Base-by-base conservation (phyloP, 1,284 basidiomycete genomes). In the Cerioporus squamosus region DNA sequence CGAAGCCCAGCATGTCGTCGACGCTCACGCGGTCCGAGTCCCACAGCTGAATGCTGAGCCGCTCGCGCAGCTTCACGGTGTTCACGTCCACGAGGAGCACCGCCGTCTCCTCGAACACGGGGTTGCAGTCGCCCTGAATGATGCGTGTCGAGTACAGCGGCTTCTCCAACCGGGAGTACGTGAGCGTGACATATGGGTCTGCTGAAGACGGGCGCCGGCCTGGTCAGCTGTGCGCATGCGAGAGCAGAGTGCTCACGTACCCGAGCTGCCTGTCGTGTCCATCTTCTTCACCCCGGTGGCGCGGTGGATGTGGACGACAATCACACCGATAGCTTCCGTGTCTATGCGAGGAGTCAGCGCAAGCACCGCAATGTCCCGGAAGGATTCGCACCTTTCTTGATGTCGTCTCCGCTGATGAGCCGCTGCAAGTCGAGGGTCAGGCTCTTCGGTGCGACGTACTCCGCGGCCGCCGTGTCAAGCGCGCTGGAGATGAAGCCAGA, bases 41-140 rank as follows among this genome's bases (percentile, higher is more conserved):
- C 91, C 91, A 94, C 0, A 93, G 74, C 77, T 91, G 90, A 24
- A 89, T 73, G 18, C 80, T 80, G 31, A 92, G 70, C 57, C 80
- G 79, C 70, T 94, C 91, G 57, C 87, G 78, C 1, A 86, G 80
- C 65, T 89, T 84, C 50, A 91, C 73, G 51, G 91, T 88, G 59
- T 92, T 85, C 52, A 84, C 80, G 14, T 86, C 84, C n/a, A 94
- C 79, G 1, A 91, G 75, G 5, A 94, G 66, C 14, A 85, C 81
- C 0, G 85, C 82, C 0, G 85, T 90, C 76, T 95, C 93, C 68
- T 93, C 90, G 79, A 83, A 94, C 4, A 90, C 83, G 2, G 90
- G 90, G 64, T 88, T 83, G 20, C 82, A 74, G 60, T 89, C 86
- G 17, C 78, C 77, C 44, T 83, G 75, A 66, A 92, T 87, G 69